Base-by-base conservation (phyloP, 345 rosid species). In the Raphanus raphanistrum region DNA sequence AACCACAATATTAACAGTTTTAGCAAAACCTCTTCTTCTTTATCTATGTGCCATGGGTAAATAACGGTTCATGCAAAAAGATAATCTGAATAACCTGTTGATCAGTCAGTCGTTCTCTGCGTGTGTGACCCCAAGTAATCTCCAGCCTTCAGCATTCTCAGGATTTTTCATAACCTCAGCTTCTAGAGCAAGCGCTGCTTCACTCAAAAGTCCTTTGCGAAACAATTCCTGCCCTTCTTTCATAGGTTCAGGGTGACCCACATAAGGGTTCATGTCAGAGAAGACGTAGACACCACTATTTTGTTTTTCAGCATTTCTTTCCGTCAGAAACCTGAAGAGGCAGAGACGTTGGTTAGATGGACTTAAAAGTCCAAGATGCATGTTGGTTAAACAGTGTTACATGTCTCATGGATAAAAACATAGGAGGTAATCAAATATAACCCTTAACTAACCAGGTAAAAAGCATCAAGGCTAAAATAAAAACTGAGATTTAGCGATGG, bases 71-170 rank as follows among this genome's bases (percentile, higher is more conserved):
- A 33, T 41, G 61, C 15, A 38, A 58, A 38, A 58, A 38, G 32
- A 9, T 17, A 54, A 68, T 70, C 48, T 41, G 5, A 82, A 57
- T 81, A 80, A 92, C 99, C 95, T 96, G 99, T 83, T 91, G 99
- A 84, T 96, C 99, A n/a, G 73, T 96, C 99, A 80, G n/a, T 96
- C 99, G 74, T 96, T 96, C 82, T 96, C 99, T 9, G 99, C 99
- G 76, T 96, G 94, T 63, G 98, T 88, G 82, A 93, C 92, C 79
- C 99, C 99, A 75, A 96, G 96, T 82, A 96, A 85, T 79, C 99
- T 93, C 98, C 99, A 96, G 68, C 97, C 98, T 89, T 96, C 99
- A 63, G 98, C 86, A 85, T 96, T 96, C 5, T 96, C 94, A 57
- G 99, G 91, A 74, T 89, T 93, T 89, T 96, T 93, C 84, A 96